These are phyloP conservation scores for Ustilago curta DNA, from an alignment of 1,284 basidiomycete species.

Conservation along the genomic window DNA sequence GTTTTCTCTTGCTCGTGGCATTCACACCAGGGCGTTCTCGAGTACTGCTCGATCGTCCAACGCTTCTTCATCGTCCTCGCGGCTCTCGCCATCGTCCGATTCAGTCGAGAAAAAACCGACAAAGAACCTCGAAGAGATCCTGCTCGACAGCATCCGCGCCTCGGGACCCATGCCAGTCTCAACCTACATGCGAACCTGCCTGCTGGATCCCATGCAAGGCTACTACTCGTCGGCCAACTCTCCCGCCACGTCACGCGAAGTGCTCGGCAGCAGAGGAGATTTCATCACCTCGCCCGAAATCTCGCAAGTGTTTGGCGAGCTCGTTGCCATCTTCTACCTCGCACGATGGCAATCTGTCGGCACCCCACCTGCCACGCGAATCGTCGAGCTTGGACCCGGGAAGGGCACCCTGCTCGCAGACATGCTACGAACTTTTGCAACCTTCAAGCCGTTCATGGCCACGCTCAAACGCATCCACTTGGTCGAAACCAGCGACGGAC, in stretches of 20 bases:
- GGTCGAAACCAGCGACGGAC: conserved; percentile 64
- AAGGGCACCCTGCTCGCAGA: conserved; percentile 92
- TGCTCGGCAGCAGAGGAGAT: conserved; percentile 89
- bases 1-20: conserved; percentile 19
- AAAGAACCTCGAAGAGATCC: conserved; percentile 41
- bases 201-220: conserved; percentile 66
- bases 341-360: conserved; percentile 80
- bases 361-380: conserved; percentile 74
- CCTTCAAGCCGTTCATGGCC: conserved; percentile 54
- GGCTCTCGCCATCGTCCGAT: neutral
- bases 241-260: conserved; percentile 69
- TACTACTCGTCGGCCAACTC: conserved; percentile 62
- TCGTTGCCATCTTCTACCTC: conserved; percentile 77
- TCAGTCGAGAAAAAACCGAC: conserved; percentile 14
- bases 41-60: neutral
- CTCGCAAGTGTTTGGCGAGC: conserved; percentile 93
- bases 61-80: neutral
- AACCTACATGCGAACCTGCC: conserved; percentile 67
- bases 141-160: conserved; percentile 43
- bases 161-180: conserved; percentile 65
- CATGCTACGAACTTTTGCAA: conserved; percentile 75
- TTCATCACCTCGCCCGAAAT: conserved; percentile 98
- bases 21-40: conserved; percentile 30
- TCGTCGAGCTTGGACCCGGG: conserved; percentile 95
- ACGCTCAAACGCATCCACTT: conserved; percentile 60